Base-by-base conservation (phyloP, 257 asterid species). In the Solanum sparsipilum region DNA sequence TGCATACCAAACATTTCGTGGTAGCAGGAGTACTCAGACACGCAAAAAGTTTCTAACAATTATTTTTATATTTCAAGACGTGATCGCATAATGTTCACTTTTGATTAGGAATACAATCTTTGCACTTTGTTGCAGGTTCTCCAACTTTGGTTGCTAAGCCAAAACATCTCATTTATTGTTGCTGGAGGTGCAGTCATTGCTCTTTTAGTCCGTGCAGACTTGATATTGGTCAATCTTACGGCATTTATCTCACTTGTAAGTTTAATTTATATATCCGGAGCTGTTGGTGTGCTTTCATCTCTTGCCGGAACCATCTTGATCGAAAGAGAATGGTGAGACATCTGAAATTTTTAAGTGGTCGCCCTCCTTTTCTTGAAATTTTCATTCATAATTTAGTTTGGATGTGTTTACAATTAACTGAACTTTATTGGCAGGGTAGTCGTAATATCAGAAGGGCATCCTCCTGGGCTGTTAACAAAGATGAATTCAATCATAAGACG, bases 251-350 rank as follows among this genome's bases (percentile, higher is more conserved):
- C 91, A 31, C 92, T 97, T 25, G 86, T 95, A 46, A 13, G 93
- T 13, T 56, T 94, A 32, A 92, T 96, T 87, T 95, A 94, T 35
- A 74, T 93, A 89, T 92, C 98, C 8, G 99, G 98, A 90, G 98
- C 98, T 84, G 90, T 90, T 83, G 98, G 91, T 23, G 93, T 94
- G 92, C 98, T 97, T 56, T 95, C 99, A 16, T 89, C 99, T 87
- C 96, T 97, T 86, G 96, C 98, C 0, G 99, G 99, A 82, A 95
- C 99, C 84, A 96, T 97, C 90, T 91, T 97, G 93, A 86, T 97
- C 5, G 98, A 97, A 93, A 90, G 99, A 92, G 99, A 97, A 93
- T 97, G 99, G 99, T 96, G 91, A 88, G 44, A 41, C 36, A 16
- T 86, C 20, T 79, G n/a, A 63, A 70, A 16, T 38, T 9, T 29